Conservation (phyloP, 345 rosid genomes). For the Heritiera fomes region DNA sequence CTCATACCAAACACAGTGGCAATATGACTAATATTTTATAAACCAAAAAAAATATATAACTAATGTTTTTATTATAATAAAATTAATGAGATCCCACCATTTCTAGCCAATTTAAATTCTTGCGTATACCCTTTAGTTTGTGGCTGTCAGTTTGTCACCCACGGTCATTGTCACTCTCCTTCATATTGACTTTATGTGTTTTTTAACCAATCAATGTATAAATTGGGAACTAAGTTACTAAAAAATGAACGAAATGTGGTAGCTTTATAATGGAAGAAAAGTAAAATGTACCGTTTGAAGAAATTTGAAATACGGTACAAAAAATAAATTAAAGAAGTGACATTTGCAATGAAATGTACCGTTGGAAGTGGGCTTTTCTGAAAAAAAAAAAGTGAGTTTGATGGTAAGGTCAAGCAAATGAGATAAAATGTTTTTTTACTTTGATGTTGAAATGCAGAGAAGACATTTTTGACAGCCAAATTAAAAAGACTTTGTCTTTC, state of each 20-base stretch:
- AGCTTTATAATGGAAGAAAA: background rate
- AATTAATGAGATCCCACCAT: background rate
- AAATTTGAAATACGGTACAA: background rate
- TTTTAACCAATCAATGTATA: background rate
- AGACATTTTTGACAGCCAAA: background rate
- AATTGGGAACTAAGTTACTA: background rate
- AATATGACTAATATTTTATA: background rate
- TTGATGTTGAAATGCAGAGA: background rate
- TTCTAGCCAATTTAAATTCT: background rate
- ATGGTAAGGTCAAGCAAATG: background rate
- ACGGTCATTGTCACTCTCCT: background rate
- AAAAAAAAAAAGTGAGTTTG: background rate
- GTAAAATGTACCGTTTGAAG: slow-evolving; percentile 9
- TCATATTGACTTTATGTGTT: background rate
- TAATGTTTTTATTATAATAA: background rate
- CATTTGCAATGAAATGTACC: background rate
- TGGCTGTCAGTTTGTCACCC: background rate
- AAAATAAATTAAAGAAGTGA: background rate
- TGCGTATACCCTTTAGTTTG: background rate
- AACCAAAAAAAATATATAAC: background rate
- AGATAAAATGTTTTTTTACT: background rate
- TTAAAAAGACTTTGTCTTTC: background rate
- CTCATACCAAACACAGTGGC: too few relatives aligned
- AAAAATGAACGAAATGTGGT: background rate
- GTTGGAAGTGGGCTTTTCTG: background rate